A percentile compares a stretch with the other conserved stretches of the same genome.
These are phyloP conservation scores for Arachis hypogaea DNA, from an alignment of 306 rosid genomes.

Conservation along the genomic window DNA sequence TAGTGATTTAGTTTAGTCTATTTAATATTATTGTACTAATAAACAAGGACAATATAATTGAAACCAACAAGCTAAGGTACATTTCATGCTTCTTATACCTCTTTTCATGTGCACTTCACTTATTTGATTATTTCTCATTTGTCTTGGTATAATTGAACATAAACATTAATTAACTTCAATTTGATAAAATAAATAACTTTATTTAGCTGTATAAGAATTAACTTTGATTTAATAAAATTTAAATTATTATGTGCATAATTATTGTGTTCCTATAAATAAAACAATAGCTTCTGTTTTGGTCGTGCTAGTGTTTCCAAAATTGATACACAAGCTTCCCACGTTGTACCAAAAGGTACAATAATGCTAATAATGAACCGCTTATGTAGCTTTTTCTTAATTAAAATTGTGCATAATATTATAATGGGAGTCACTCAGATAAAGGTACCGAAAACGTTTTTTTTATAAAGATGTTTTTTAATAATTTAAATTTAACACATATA, in stretches of 20 bases:
- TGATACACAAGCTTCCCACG: slow-evolving; percentile 19
- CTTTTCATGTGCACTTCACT: slow-evolving; percentile 39
- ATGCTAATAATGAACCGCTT: slow-evolving; percentile 4
- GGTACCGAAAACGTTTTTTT: no score
- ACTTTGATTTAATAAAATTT: slow-evolving; percentile 1
- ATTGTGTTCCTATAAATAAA: slow-evolving; percentile 30
- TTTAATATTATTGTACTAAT: slow-evolving; percentile 8
- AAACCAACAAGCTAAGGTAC: slow-evolving; percentile 28
- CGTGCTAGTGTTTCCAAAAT: slow-evolving; percentile 4
- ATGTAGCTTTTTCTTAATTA: background rate
- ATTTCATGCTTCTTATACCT: slow-evolving; percentile 16
- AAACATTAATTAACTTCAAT: no score
- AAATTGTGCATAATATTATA: background rate
- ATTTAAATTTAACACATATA: no score
- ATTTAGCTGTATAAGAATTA: background rate
- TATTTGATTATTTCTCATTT: background rate
- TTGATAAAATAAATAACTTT: background rate
- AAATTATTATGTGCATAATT: background rate
- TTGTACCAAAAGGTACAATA: slow-evolving; percentile 34
- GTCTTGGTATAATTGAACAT: no score
- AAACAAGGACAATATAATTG: slow-evolving; percentile 39
- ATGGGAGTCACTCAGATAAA: background rate
- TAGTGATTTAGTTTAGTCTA: background rate
- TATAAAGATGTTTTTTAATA: no score
- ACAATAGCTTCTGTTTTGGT: no score